Base-by-base conservation (phyloP, 148 eudicot species). In the Camellia granthamiana region DNA sequence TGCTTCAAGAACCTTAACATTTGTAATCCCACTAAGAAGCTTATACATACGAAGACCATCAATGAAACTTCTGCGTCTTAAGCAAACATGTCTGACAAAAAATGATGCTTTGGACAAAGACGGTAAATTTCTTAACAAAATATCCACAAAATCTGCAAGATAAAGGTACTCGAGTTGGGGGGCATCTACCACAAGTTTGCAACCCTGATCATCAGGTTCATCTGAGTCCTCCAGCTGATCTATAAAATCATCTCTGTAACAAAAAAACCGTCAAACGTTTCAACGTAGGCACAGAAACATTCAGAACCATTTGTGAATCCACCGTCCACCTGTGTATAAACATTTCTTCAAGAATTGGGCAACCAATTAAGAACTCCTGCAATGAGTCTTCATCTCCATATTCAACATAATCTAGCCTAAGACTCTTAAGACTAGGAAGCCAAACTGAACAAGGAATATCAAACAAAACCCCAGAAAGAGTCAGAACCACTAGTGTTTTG, bases 391-490 rank as follows among this genome's bases (percentile, higher is more conserved):
- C 67, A 7, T 65, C 46, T 59, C 0, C 59, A 73, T 81, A 84
- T 6, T 0, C 7, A 2, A 65, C 80, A 14, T 70, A 4, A 16
- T 10, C 69, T 2, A 86, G 56, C n/a, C 75, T 56, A 18, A 86
- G 81, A 51, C 23, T 72, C 71, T 79, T 73, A 58, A 86, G 86
- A 23, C 83, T 47, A 42, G 86, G 81, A 80, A 84, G 82, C 77
- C 80, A 67, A 41, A 79, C 19, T 8, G 78, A 30, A 41, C 14
- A 19, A 55, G 44, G 66, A 46, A 52, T 65, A 44, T 74, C 11
- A 1, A 72, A 10, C 13, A n/a, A 7, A 47, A 72, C 58, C 12
- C 81, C 49, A 72, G 43, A 58, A 16, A 85, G 52, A 3, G 59
- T 74, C 47, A 85, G 52, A 55, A 80, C 84, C n/a, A 78, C 79